A percentile compares a stretch with the other conserved stretches of the same genome.
These are phyloP conservation scores for Euptelea pleiosperma DNA, from an alignment of 164 flowering plant genomes.

Conservation along the genomic window DNA sequence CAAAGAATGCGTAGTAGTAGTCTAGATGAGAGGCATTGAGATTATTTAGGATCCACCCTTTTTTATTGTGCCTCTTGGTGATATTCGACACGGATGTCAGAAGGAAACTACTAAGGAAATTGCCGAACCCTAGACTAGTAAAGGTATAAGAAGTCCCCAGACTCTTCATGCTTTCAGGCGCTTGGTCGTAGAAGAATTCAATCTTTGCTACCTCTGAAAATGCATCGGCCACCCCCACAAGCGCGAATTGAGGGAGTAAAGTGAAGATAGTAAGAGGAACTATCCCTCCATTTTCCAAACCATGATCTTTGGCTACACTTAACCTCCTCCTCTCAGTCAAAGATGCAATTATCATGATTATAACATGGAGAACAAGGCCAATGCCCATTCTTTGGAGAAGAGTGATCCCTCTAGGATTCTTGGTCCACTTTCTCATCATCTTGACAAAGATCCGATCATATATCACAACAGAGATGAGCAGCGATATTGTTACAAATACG, in stretches of 20 bases:
- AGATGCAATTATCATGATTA: conserved; percentile 48
- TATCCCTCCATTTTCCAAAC: not conserved
- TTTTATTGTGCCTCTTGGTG: conserved; percentile 17
- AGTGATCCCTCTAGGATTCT: conserved; percentile 53
- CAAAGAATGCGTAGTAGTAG: conserved; percentile 40
- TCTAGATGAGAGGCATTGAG: conserved; percentile 30
- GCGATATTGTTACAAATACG: conserved; percentile 39
- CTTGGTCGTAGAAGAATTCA: conserved; percentile 32
- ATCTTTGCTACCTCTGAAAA: conserved; percentile 24
- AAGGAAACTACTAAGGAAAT: conserved; percentile 25
- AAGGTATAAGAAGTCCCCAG: conserved; percentile 22
- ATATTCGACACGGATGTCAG: conserved; percentile 17
- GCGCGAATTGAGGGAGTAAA: conserved; percentile 21
- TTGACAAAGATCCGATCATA: conserved; percentile 50
- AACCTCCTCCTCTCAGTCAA: conserved; percentile 46
- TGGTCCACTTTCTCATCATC: conserved; percentile 27
- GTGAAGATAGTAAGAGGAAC: conserved; percentile 25
- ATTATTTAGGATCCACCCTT: conserved; percentile 27
- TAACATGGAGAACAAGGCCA: conserved; percentile 45
- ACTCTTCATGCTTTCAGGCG: conserved; percentile 30
- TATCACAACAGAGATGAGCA: conserved; percentile 45
- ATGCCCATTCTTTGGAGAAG: conserved; percentile 63
- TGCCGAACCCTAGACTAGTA: conserved; percentile 20
- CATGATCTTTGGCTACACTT: conserved; percentile 15
- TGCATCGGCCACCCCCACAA: conserved; percentile 27